Base-by-base conservation (phyloP, 2,329 filamentous ascomycete species). In the Pseudocercospora crystallina region DNA sequence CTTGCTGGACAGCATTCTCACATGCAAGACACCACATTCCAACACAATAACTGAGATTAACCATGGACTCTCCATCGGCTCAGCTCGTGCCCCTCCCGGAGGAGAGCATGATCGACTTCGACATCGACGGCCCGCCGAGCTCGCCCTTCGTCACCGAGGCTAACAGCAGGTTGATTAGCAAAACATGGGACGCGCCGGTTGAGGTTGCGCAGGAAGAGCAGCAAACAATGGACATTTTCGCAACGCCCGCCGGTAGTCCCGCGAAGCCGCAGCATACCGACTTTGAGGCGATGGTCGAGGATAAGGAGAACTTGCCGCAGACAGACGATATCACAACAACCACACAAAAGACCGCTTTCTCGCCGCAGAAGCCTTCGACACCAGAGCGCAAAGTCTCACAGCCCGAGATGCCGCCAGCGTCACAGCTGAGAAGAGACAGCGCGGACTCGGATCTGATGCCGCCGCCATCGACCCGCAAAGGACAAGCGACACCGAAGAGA, bases 111-210 rank as follows among this genome's bases (percentile, higher is more conserved):
- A 31, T 57, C 43, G 31, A 51, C 26, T 50, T 65, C 14, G 66
- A 74, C 56, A 68, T 74, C 37, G 59, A 64, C 41, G 62, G 61
- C 13, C 70, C 69, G 5, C 20, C 20, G 20, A 77, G 74, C 48
- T 78, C 76, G 33, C 76, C 76, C 11, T 79, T 78, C 60, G 61
- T 75, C n/a, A 65, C 70, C 36, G 69, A 76, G 47, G 61, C 77
- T 43, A 71, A 72, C 13, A 59, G 61, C 59, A 57, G 66, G 46
- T 59, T 56, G 9, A 49, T 64, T 12, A 68, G 62, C 59, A 61
- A 63, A 56, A 57, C 63, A 54, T 65, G 61, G 60, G 54, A 56
- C 29, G 47, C 56, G 48, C 48, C 45, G 12, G 41, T 41, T 31
- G 44, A 58, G 31, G 51, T 49, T 29, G 58, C 57, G 40, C 51